Percentiles rank a stretch among this genome's conserved stretches.
Conservation (phyloP, 225 moss, liverwort and hornwort species). For the Neckera pumila region DNA sequence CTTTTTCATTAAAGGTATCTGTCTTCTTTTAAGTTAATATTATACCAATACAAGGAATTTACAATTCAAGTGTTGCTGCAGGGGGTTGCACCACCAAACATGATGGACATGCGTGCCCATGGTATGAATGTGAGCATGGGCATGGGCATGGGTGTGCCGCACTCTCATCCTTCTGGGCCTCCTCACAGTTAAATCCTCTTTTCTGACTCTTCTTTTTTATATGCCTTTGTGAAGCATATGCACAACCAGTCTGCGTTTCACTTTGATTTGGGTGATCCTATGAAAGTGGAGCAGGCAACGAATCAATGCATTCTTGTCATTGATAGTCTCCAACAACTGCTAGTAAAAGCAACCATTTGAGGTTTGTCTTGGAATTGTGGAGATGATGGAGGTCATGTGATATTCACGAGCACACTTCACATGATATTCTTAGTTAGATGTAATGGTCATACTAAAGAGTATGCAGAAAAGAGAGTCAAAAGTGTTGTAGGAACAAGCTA, state of each 20-base stretch:
- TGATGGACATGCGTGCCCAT: slow-evolving; percentile 66
- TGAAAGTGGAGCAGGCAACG: neutral
- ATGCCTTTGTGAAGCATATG: neutral
- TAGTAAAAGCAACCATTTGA: neutral
- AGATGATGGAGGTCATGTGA: neutral
- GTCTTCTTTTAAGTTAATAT: neutral
- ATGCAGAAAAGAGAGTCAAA: neutral
- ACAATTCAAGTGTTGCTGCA: slow-evolving; percentile 14
- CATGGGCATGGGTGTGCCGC: slow-evolving; percentile 53
- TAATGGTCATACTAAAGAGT: neutral
- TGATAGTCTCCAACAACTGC: neutral
- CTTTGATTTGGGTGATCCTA: neutral
- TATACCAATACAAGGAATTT: neutral
- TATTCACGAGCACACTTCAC: neutral
- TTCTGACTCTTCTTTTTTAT: neutral
- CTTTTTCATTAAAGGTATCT: neutral
- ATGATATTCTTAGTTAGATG: neutral
- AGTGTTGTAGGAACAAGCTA: neutral
- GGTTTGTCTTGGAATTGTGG: neutral
- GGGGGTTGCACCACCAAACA: slow-evolving; percentile 54
- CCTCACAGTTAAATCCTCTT: slow-evolving; percentile 24
- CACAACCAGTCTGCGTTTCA: neutral
- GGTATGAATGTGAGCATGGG: slow-evolving; percentile 60
- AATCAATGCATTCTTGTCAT: neutral
- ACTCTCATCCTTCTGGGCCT: slow-evolving; percentile 53